phyloP scores from a whole-genome alignment of 192 early-diverging fungal genomes.

The Entomortierella parvispora region DNA sequence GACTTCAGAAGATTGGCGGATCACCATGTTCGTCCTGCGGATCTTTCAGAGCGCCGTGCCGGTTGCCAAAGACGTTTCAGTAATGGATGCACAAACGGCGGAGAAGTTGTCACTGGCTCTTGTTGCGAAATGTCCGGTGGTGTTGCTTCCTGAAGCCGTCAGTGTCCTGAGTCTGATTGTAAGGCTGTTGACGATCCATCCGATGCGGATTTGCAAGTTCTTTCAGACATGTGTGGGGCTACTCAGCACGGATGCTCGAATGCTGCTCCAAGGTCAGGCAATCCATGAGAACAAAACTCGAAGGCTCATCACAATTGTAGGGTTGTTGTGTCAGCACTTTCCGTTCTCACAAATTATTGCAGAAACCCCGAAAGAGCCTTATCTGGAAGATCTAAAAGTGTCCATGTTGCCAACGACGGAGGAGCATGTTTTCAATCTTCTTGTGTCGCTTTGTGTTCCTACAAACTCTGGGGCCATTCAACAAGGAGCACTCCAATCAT shows the following conservation, averaged over 20 bases:
- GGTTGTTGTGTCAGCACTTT: slow-evolving; percentile 79
- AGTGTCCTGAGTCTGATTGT: slow-evolving; percentile 81
- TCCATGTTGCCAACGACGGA: slow-evolving; percentile 18
- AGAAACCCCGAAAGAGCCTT: slow-evolving; percentile 16
- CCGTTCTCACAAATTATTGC: slow-evolving; percentile 68
- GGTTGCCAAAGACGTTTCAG: slow-evolving; percentile 12
- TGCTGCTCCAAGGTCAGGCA: slow-evolving; percentile 61
- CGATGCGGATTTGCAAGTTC: slow-evolving; percentile 29
- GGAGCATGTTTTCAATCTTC: slow-evolving; percentile 18
- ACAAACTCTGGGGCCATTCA: slow-evolving; percentile 54
- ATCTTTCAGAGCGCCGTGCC: slow-evolving; percentile 29
- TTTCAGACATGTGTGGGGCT: slow-evolving; percentile 30
- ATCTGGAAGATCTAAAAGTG: slow-evolving; percentile 41
- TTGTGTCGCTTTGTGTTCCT: not conserved
- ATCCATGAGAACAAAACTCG: slow-evolving; percentile 58
- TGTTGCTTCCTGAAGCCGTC: slow-evolving; percentile 35
- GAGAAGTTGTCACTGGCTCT: slow-evolving; percentile 24
- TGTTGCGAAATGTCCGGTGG: slow-evolving; percentile 33
- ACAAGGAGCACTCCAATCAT: slow-evolving; percentile 66
- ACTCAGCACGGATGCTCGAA: slow-evolving; percentile 51
- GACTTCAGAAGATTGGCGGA: slow-evolving; percentile 33
- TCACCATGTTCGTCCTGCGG: slow-evolving; percentile 47
- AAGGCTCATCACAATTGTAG: slow-evolving; percentile 77
- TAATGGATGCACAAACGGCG: slow-evolving; percentile 1
- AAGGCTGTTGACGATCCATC: slow-evolving; percentile 72